Base-by-base conservation (phyloP, 2,329 filamentous ascomycete genomes). In the Neonectria sp. region DNA sequence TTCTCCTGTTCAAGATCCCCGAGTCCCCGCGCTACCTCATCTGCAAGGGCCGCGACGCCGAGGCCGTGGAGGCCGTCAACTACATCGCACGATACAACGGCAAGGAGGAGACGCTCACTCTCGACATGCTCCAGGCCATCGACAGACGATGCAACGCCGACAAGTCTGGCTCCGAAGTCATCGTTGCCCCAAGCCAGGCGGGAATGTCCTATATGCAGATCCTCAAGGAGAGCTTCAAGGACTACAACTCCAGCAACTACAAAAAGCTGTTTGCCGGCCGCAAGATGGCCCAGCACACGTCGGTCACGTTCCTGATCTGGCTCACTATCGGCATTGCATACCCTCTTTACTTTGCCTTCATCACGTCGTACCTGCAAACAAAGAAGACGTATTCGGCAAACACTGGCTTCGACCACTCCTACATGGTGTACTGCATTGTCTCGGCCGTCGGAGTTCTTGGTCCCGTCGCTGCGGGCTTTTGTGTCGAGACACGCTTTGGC, bases 21-120 rank as follows among this genome's bases (percentile, higher is more conserved):
- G 83, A 83, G 73, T 83, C 81, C 3, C 84, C 82, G 3, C 79
- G 82, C 48, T 85, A 80, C 65, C 78, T 85, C 9, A 74, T 85
- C 55, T 80, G 78, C 46, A 79, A 80, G 53, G 81, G 82, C n/a
- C 75, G 81, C 4, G 82, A 85, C 55, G 81, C 81, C 29, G 82
- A 87, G 55, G 84, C 84, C 3, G 81, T 84, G 3, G 82, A 83
- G 4, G 77, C 84, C 1, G 80, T 87, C 9, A 84, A 86, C 67
- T 80, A 81, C 59, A 81, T 85, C 25, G 82, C 82, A 3, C 71
- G 76, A 17, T 78, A 79, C 68, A 81, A 80, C 43, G 67, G 70
- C 24, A 72, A 67, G 37, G 62, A 70, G 2, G 65, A 68, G 57
- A 57, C 35, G 1, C 58, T 72, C 11, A 72, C 69, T 2, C 52